phyloP scores from a whole-genome alignment of 2,329 filamentous ascomycete genomes.

The Lasiodiplodia gonubiensis region DNA sequence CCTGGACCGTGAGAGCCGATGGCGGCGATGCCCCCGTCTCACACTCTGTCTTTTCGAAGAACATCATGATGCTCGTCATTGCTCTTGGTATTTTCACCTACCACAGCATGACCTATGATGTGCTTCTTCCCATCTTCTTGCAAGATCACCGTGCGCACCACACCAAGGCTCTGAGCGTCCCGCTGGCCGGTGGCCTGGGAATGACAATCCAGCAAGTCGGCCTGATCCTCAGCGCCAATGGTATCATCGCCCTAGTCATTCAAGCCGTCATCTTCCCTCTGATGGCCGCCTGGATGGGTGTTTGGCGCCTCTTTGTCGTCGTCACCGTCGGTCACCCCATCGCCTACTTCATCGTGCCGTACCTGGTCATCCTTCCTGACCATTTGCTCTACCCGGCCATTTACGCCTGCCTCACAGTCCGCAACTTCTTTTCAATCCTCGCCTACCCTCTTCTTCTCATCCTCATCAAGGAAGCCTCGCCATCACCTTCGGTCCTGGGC shows the following conservation, averaged over 20 bases:
- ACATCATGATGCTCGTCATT: slow-evolving; percentile 76
- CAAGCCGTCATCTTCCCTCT: slow-evolving; percentile 74
- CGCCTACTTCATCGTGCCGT: slow-evolving; percentile 72
- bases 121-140: slow-evolving; percentile 89
- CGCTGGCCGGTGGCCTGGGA: slow-evolving; percentile 66
- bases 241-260: slow-evolving; percentile 72
- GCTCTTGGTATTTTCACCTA: slow-evolving; percentile 90
- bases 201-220: slow-evolving; percentile 70
- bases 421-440: slow-evolving; percentile 72
- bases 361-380: slow-evolving; percentile 64
- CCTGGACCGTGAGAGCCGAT: slow-evolving; percentile 59
- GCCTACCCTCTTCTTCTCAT: slow-evolving; percentile 72
- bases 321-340: slow-evolving; percentile 71
- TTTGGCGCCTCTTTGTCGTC: slow-evolving; percentile 70
- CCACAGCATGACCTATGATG: slow-evolving; percentile 94
- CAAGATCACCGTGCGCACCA: slow-evolving; percentile 69
- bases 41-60: slow-evolving; percentile 40
- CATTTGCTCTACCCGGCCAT: slow-evolving; percentile 64
- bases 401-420: slow-evolving; percentile 68
- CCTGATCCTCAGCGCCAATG: slow-evolving; percentile 71
- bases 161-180: slow-evolving; percentile 38
- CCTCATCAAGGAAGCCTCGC: slow-evolving; percentile 73
- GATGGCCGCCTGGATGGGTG: slow-evolving; percentile 66
- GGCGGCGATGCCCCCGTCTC: slow-evolving; percentile 47
- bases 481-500: slow-evolving; percentile 66